A percentile compares a stretch with the other conserved stretches of the same genome.
These are phyloP conservation scores for Solanum sparsipilum DNA, from an alignment of 257 asterid species.

Conservation along the genomic window DNA sequence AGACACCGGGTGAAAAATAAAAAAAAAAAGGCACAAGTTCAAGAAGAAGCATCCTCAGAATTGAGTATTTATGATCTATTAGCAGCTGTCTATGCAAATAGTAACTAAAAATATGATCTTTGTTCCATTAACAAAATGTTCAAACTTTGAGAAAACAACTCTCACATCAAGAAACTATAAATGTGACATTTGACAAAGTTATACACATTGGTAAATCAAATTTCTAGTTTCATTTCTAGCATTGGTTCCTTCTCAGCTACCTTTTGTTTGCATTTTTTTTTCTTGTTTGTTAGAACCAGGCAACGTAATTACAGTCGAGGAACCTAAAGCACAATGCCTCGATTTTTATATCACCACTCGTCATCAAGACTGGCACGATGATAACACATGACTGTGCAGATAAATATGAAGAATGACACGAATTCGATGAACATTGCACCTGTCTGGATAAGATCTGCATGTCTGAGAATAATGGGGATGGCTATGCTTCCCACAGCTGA, in stretches of 20 bases:
- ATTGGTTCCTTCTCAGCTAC: neutral
- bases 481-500: slow-evolving; percentile 96
- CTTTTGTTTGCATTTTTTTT: neutral
- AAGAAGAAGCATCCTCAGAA: neutral
- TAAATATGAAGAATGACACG: slow-evolving; percentile 80
- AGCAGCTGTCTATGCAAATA: neutral
- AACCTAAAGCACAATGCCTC: neutral
- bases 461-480: slow-evolving; percentile 84
- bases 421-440: slow-evolving; percentile 96
- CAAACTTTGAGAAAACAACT: neutral
- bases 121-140: neutral
- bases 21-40: neutral
- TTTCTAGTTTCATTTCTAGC: neutral
- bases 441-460: slow-evolving; percentile 67
- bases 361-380: slow-evolving; percentile 92
- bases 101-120: neutral
- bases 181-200: neutral
- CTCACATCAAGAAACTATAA: neutral
- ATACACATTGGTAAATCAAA: neutral
- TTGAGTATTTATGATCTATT: neutral
- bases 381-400: slow-evolving; percentile 85
- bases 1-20: neutral
- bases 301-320: neutral
- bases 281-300: neutral
- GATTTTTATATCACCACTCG: slow-evolving; percentile 52